These are phyloP conservation scores for Leucaena leucocephala DNA, from an alignment of 306 rosid genomes.

Conservation along the genomic window DNA sequence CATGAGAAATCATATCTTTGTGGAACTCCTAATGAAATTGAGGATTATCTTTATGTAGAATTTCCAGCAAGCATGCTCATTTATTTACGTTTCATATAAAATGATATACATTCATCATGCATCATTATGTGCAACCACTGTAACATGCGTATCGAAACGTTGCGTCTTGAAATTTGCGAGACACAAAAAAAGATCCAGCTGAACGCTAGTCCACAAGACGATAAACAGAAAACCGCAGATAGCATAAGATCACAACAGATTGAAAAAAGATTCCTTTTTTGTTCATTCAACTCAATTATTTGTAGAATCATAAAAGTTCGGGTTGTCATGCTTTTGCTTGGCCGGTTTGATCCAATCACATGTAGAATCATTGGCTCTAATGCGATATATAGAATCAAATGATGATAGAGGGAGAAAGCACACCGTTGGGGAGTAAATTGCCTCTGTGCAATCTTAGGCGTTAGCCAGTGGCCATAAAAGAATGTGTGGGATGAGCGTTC, in stretches of 20 bases:
- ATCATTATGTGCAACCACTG: neutral
- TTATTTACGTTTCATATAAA: neutral
- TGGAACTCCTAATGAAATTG: neutral
- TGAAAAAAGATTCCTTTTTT: neutral
- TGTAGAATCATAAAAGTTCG: neutral
- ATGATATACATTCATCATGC: slow-evolving; percentile 9
- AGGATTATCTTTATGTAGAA: neutral
- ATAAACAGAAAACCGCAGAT: neutral
- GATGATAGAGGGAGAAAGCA: neutral
- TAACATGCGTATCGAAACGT: neutral
- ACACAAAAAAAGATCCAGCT: slow-evolving; percentile 18
- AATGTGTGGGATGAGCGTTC: slow-evolving; percentile 39
- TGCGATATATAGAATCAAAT: neutral
- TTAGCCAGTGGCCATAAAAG: slow-evolving; percentile 38
- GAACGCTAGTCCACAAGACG: neutral
- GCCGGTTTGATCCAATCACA: neutral
- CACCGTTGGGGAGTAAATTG: slow-evolving; percentile 31
- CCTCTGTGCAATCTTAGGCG: slow-evolving; percentile 3
- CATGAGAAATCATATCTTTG: neutral
- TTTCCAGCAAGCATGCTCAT: neutral
- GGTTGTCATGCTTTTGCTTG: neutral
- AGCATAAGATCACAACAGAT: neutral
- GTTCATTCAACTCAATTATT: neutral
- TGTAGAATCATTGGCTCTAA: neutral
- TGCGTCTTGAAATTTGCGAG: neutral